Percentiles rank a stretch among this genome's conserved stretches.
phyloP scores from a whole-genome alignment of 2,329 filamentous ascomycete genomes.

The Aotearoamyces nothofagi region DNA sequence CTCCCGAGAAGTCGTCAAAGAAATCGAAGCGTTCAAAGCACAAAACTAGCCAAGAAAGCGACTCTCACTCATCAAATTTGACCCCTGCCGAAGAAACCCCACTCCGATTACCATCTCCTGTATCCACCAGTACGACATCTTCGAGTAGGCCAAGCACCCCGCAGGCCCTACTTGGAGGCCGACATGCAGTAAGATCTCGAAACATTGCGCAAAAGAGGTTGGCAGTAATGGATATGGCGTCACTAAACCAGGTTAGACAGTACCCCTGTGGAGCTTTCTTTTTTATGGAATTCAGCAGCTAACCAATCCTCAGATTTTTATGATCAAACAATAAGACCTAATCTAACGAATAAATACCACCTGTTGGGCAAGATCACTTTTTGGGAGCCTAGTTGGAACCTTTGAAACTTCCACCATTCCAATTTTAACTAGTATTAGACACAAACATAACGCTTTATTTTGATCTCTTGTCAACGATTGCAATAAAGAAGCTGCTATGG shows the following conservation, averaged over 20 bases:
- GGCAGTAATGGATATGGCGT: conserved; percentile 66
- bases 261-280: no score
- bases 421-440: no score
- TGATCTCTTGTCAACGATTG: no score
- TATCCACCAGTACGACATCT: conserved; percentile 18
- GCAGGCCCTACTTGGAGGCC: conserved; percentile 32
- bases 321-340: no score
- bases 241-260: conserved; percentile 76
- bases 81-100: conserved; percentile 8
- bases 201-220: conserved; percentile 82
- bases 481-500: no score
- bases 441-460: no score
- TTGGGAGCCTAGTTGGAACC: no score
- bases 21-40: conserved; percentile 30
- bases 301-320: no score
- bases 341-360: no score
- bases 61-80: conserved; percentile 11
- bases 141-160: conserved; percentile 27
- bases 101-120: conserved; percentile 13
- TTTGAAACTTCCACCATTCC: no score
- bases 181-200: conserved; percentile 62
- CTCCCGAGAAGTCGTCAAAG: conserved; percentile 31
- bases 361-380: no score
- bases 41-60: conserved; percentile 18
- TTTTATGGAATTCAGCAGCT: no score